Evolutionary conservation across 2,329 filamentous ascomycete species (phyloP), one percentile per base, ranked within the genome.

Genomic region (Macrophomina phaseolina): DNA sequence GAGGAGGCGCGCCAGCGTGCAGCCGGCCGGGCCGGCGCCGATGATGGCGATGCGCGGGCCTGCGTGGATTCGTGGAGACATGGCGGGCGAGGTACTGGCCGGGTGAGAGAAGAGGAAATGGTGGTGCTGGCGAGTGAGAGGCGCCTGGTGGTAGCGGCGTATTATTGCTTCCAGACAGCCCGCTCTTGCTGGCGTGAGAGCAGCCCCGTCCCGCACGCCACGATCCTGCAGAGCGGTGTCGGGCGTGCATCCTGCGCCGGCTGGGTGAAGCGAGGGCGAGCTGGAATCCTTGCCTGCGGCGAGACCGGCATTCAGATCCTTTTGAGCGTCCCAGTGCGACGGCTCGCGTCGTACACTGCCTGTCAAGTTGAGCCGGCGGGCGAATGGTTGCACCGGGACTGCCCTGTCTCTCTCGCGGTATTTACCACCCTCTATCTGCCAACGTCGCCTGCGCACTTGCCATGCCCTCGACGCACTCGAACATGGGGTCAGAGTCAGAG

Each of bases 1-100:
- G 9, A 80, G 74, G 12, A 80, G 73, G 16, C 77, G 73, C 5
- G 49, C 51, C 30, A 55, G 51, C 14, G 32, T 23, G 60, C 74
- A 73, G 46, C 77, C 78, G 4, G 74, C 72, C 3, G 79, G 77
- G 3, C 78, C 71, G 70, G 76, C 70, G 69, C 72, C 69, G 16
- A 76, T 70, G 66, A 81, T 79, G 56, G 77, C 76, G 32, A 79
- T 74, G 45, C 45, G 45, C 16, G 45, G 45, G 45, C 45, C 8
- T n/a, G 14, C 14, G 45, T 48, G 14, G 6, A 9, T 8, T 18
- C n/a, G 45, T 48, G 45, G 6, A 8, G 45, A 8, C 45, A 48
- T 48, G 45, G 18, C 45, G 45, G 5, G 45, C 16, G 3, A 0
- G 18, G 45, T 18, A 23, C 1, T 48, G 12, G 12, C 38, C 7